Conservation (phyloP, 148 eudicot genomes). For the Vaccinium darrowii region DNA sequence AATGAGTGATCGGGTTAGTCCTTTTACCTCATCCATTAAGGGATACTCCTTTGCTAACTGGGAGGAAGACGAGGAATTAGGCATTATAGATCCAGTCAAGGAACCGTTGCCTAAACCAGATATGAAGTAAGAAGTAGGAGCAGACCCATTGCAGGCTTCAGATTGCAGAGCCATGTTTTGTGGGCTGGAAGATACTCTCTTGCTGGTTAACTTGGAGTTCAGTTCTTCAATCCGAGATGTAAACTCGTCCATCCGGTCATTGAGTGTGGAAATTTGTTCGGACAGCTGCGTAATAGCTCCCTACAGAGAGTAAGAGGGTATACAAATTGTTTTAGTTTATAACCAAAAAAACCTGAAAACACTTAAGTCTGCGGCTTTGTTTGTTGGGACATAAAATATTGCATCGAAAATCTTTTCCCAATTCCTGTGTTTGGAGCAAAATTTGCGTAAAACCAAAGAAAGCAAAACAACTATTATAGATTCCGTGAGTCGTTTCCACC, state of each 20-base stretch:
- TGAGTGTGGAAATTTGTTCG: slow-evolving; percentile 79
- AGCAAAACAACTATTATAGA: neutral
- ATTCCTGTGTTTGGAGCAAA: neutral
- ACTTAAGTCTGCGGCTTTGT: neutral
- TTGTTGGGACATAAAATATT: neutral
- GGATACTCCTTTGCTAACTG: slow-evolving; percentile 67
- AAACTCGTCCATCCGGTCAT: slow-evolving; percentile 88
- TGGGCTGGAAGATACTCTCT: slow-evolving; percentile 45
- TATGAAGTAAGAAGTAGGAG: slow-evolving; percentile 72
- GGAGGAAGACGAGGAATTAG: slow-evolving; percentile 61
- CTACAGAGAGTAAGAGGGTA: slow-evolving; percentile 25
- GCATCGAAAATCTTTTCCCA: neutral
- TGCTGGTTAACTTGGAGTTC: slow-evolving; percentile 52
- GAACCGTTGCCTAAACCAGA: slow-evolving; percentile 73
- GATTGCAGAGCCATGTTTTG: slow-evolving; percentile 48
- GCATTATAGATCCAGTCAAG: slow-evolving; percentile 54
- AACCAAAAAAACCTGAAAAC: neutral
- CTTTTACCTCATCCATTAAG: slow-evolving; percentile 71
- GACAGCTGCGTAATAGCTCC: slow-evolving; percentile 64
- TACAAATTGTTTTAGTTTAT: neutral
- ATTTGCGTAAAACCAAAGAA: neutral
- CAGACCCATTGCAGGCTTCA: slow-evolving; percentile 77
- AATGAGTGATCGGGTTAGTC: neutral
- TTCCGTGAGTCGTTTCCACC: neutral
- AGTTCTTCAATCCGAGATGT: slow-evolving; percentile 74